These are phyloP conservation scores for Stagonosporopsis chrysanthemi DNA, from an alignment of 2,329 filamentous ascomycete species.

Conservation along the genomic window DNA sequence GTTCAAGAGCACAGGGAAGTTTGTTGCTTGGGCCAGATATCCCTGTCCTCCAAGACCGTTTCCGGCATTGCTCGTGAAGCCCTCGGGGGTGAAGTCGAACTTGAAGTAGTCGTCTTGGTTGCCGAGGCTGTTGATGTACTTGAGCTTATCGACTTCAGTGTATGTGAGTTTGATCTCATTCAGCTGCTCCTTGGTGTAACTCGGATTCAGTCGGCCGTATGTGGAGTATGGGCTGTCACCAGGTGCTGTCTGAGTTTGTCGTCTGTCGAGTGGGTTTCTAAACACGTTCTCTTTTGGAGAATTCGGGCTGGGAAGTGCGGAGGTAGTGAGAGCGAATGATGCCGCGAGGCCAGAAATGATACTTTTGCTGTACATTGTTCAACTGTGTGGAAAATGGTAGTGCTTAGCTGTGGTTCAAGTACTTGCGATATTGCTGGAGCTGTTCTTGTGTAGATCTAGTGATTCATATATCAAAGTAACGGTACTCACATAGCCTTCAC, in stretches of 20 bases:
- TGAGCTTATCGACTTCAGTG: constrained; percentile 10
- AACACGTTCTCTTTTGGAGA: not conserved
- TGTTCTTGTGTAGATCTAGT: not conserved
- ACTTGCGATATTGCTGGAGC: too few relatives aligned
- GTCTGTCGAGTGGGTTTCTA: constrained; percentile 3
- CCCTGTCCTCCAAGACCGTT: constrained; percentile 9
- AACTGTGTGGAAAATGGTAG: too few relatives aligned
- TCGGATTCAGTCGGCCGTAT: constrained; percentile 5
- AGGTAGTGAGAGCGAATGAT: not conserved
- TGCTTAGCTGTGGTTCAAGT: not conserved
- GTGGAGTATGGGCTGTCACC: not conserved
- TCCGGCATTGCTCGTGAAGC: constrained; percentile 6
- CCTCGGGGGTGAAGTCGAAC: constrained; percentile 8
- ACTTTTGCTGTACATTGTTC: not conserved
- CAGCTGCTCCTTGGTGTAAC: constrained; percentile 5
- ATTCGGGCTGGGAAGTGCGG: not conserved
- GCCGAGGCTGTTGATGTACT: constrained; percentile 8
- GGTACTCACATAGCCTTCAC: not conserved
- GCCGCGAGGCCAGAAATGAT: not conserved
- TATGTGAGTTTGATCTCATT: constrained; percentile 13
- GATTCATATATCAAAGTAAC: not conserved
- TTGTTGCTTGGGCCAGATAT: constrained; percentile 4
- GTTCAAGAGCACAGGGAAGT: constrained; percentile 7
- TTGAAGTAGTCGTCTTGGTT: constrained; percentile 11
- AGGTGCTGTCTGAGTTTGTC: constrained; percentile 2